phyloP scores from a whole-genome alignment of 1,284 basidiomycete species.

The Ceratobasidium sp. region DNA sequence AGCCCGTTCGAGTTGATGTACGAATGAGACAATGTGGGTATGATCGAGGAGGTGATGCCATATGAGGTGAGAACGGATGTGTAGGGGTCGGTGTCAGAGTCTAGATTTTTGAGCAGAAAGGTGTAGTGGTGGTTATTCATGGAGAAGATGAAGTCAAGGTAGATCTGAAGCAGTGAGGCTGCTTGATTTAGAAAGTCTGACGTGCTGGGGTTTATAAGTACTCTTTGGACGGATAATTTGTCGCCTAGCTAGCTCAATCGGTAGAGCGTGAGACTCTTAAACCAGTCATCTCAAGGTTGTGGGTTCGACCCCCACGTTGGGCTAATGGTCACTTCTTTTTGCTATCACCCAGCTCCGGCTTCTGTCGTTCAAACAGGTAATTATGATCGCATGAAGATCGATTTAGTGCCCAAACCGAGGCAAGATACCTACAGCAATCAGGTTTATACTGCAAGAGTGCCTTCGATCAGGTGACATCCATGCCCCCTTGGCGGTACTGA shows the following conservation, averaged over 20 bases:
- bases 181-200: neutral
- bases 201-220: neutral
- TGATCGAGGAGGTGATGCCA: conserved; percentile 68
- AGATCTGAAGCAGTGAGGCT: neutral
- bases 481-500: no score
- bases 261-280: conserved; percentile 47
- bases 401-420: no score
- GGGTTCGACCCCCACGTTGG: conserved; percentile 43
- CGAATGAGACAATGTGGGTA: conserved; percentile 77
- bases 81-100: conserved; percentile 65
- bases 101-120: conserved; percentile 52
- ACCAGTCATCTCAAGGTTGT: conserved; percentile 44
- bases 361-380: neutral
- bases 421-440: no score
- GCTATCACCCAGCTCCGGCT: neutral
- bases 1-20: conserved; percentile 68
- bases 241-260: conserved; percentile 46
- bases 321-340: conserved; percentile 36
- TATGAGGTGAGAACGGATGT: conserved; percentile 61
- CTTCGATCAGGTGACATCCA: no score
- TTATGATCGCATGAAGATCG: no score
- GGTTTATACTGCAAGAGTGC: no score
- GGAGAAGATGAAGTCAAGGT: neutral
- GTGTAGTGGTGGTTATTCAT: conserved; percentile 37
- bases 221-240: neutral